Conservation (phyloP, 495 filamentous ascomycete species). For the Tetracladium marchalianum region DNA sequence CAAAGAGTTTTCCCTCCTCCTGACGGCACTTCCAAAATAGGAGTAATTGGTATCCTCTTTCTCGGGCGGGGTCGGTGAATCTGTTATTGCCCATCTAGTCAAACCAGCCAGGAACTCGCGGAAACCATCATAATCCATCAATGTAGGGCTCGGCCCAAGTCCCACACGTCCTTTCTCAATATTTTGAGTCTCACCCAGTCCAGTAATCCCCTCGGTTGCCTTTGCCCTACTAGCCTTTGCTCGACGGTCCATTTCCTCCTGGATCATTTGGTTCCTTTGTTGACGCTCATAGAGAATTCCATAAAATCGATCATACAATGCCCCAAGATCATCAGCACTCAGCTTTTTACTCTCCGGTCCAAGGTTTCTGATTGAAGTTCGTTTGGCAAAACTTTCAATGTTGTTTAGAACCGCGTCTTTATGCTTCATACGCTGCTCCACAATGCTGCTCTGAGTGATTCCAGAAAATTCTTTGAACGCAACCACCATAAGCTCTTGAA, state of each 20-base stretch:
- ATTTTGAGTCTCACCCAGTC: slow-evolving; percentile 32
- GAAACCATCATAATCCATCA: slow-evolving; percentile 96
- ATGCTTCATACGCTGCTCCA: slow-evolving; percentile 79
- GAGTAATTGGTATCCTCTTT: slow-evolving; percentile 24
- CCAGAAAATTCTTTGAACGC: slow-evolving; percentile 96
- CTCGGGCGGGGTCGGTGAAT: slow-evolving; percentile 53
- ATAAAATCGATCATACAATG: slow-evolving; percentile 90
- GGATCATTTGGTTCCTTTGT: slow-evolving; percentile 65
- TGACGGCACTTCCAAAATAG: slow-evolving; percentile 46
- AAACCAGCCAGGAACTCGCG: slow-evolving; percentile 85
- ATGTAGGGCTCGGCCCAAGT: slow-evolving; percentile 72
- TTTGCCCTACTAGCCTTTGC: slow-evolving; percentile 48
- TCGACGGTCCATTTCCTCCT: slow-evolving; percentile 61
- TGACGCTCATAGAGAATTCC: slow-evolving; percentile 82
- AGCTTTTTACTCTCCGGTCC: slow-evolving; percentile 90
- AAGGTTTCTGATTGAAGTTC: slow-evolving; percentile 90
- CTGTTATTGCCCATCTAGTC: slow-evolving; percentile 82
- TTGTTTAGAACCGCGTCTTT: slow-evolving; percentile 86
- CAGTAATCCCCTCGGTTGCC: slow-evolving; percentile 32
- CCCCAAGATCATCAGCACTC: slow-evolving; percentile 72
- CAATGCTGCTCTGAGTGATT: slow-evolving; percentile 87
- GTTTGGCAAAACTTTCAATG: slow-evolving; percentile 94
- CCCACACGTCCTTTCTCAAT: slow-evolving; percentile 77
- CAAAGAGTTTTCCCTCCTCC: slow-evolving; percentile 36
- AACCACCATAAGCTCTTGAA: slow-evolving; percentile 97